Evolutionary conservation across 768 basidiomycete species (phyloP).

Genomic region (Lentinula sp.): DNA sequence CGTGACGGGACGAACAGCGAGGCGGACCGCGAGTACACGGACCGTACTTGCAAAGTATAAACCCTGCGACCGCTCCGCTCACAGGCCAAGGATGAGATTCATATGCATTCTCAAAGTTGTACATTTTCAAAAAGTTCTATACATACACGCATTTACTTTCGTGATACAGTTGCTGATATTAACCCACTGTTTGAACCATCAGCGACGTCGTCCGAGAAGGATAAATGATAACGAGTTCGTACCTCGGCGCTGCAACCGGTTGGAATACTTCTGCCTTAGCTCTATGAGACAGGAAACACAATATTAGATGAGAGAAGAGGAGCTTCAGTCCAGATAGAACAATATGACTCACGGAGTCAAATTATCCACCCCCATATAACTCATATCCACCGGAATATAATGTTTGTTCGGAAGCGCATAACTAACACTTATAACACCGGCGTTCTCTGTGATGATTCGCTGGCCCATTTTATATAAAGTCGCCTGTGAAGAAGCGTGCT

Average conservation of each 20-base stretch:
- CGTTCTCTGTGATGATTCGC: constrained; percentile 62
- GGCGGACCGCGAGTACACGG: neutral
- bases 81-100: too few relatives aligned
- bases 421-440: constrained; percentile 48
- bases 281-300: constrained; percentile 27
- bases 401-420: constrained; percentile 92
- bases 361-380: constrained; percentile 67
- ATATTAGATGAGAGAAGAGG: constrained; percentile 1
- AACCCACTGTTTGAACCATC: constrained; percentile 35
- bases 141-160: constrained; percentile 23
- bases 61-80: neutral
- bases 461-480: constrained; percentile 89
- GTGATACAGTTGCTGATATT: constrained; percentile 54
- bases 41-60: neutral
- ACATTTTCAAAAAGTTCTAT: neutral
- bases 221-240: too few relatives aligned
- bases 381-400: constrained; percentile 85
- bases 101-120: too few relatives aligned
- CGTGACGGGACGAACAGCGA: neutral
- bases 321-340: neutral
- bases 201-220: constrained; percentile 13
- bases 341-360: constrained; percentile 46
- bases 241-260: constrained; percentile 85
- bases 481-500: constrained; percentile 43
- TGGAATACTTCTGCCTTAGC: constrained; percentile 81